phyloP scores from a whole-genome alignment of 768 basidiomycete species.

The Auriculariales sp. region DNA sequence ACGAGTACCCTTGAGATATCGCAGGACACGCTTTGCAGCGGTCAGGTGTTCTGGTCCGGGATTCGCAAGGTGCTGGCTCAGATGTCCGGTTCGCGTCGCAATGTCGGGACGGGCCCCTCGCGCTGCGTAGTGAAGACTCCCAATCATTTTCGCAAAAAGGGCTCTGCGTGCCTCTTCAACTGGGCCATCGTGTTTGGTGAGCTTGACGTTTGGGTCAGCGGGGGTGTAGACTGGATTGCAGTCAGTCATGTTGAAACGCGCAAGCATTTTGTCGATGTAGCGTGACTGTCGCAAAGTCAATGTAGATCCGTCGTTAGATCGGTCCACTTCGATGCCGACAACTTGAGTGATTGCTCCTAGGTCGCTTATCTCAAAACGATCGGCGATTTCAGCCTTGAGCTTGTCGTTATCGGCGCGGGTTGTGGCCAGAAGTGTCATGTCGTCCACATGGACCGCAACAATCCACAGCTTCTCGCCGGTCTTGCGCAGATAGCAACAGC shows the following conservation, averaged over 20 bases:
- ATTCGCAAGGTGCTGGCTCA: conserved; percentile 12
- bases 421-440: conserved; percentile 6
- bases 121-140: conserved; percentile 17
- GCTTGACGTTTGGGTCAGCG: no score
- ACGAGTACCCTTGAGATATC: conserved; percentile 16
- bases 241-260: no score
- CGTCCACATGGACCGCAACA: conserved; percentile 12
- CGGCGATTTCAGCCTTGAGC: not conserved
- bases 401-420: not conserved
- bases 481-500: conserved; percentile 3
- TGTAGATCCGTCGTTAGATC: no score
- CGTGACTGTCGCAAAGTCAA: no score
- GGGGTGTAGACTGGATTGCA: no score
- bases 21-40: conserved; percentile 13
- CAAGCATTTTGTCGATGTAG: no score
- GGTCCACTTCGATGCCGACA: not conserved
- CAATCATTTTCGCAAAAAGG: no score
- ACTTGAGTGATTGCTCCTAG: not conserved
- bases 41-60: conserved; percentile 13
- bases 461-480: conserved; percentile 10
- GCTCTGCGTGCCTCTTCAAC: no score
- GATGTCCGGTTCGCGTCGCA: conserved; percentile 12
- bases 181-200: no score
- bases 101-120: conserved; percentile 20
- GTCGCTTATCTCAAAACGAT: not conserved